Evolutionary conservation across 768 basidiomycete species (phyloP), one percentile per base, ranked within the genome.

Genomic region (Ephemerocybe angulata): DNA sequence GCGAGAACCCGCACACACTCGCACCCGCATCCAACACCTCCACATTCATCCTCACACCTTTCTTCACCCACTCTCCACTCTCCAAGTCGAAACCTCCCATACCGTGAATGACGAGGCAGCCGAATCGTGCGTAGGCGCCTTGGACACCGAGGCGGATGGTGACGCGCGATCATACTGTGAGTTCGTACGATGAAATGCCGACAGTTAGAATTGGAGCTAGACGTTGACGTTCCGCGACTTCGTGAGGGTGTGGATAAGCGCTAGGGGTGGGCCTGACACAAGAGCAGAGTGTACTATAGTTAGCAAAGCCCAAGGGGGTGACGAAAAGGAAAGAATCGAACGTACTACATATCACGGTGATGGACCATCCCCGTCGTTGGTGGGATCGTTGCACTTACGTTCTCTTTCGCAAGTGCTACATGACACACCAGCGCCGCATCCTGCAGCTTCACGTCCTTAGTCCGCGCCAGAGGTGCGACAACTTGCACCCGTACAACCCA

Each of bases 381-480:
- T 0, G 71, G 74, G 11, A 58, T 64, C 3, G 87, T 83, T 0
- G 88, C 72, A 4, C 69, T 56, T 0, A 74, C 62, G 51, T 84
- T 88, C 52, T 90, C 88, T 59, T 81, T 82, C 7, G 80, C 77
- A 8, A 93, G 69, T 1, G 87, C 76, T 2, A 84, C 87, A 24
- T 92, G 71, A 0, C 85, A 90, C 28, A 66, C 72, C 3, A 90
- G 65, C 0, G 77, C 81, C 0, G 86, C 83, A 66, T 89, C 88
- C 64, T 88, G 84, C 2, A 81, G 67, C 86, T 88, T 59, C 22
- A 37, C 28, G 57, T 37, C 28, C 29, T 19, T 33, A 5, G 29
- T 22, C 35, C n/a, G 7, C 37, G 35, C 67, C 28, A 87, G 64
- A 55, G 88, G 66, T 1, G 67, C 68, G 3, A 76, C 65, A 33